Evolutionary conservation across 805 yeast genomes (phyloP).

Genomic region (Maudiozyma pseudohumilis): DNA sequence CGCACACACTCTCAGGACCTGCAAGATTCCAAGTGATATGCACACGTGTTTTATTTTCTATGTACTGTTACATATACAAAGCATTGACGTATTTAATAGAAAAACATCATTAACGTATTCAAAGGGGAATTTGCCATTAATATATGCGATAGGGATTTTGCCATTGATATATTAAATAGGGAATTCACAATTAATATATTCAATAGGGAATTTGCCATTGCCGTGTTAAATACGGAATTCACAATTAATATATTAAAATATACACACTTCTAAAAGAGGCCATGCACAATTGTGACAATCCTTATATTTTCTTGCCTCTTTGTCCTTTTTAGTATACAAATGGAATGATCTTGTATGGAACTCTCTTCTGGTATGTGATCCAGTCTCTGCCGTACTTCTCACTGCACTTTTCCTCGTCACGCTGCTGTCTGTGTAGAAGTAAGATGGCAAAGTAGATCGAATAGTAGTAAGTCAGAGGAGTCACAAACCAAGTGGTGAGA

Average conservation of each 20-base stretch:
- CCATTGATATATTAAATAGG: no score
- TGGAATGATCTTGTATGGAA: slow-evolving; percentile 87
- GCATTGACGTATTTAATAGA: neutral
- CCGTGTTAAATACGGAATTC: no score
- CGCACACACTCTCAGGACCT: slow-evolving; percentile 52
- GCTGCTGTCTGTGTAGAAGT: slow-evolving; percentile 74
- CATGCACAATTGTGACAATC: neutral
- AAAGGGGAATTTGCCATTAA: no score
- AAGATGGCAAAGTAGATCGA: slow-evolving; percentile 72
- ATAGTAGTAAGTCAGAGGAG: slow-evolving; percentile 82
- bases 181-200: no score
- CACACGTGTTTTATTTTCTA: neutral
- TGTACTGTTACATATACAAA: no score
- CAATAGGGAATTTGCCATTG: no score
- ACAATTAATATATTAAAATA: slow-evolving; percentile 4
- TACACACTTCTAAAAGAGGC: neutral
- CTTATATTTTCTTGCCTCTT: no score
- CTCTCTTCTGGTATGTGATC: slow-evolving; percentile 69
- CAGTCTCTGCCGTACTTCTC: slow-evolving; percentile 79
- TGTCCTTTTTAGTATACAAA: slow-evolving; percentile 72
- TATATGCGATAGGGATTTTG: no score
- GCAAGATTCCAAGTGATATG: slow-evolving; percentile 33
- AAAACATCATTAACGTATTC: no score
- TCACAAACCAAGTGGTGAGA: slow-evolving; percentile 71
- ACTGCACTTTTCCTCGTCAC: slow-evolving; percentile 89